Evolutionary conservation across 2,329 filamentous ascomycete species (phyloP), one percentile per base, ranked within the genome.

Genomic region (Hypomyces perniciosus): DNA sequence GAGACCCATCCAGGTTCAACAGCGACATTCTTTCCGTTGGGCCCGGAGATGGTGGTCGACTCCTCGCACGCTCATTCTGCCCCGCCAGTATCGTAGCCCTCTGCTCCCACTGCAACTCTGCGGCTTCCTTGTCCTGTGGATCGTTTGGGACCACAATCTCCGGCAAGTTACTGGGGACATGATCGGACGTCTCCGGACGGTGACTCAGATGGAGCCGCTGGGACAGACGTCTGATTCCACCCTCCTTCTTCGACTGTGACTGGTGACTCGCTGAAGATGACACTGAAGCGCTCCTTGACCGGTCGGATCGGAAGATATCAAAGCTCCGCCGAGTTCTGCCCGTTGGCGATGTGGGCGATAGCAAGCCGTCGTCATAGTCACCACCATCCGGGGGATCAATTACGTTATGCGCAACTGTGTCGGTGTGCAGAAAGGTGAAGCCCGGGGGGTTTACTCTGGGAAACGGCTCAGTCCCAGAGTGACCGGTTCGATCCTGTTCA

Each of bases 101-200:
- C 72, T 88, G 85, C 76, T 97, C 93, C 93, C 93, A 99, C 70
- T 86, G 80, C 53, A 82, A 81, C 73, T 95, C 87, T 54, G 66
- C 63, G 40, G 61, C 66, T 42, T 71, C 70, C 52, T 75, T 72
- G 33, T 72, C 74, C 51, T 71, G 64, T 57, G 72, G 67, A 61
- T 74, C 70, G 56, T 56, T 66, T 66, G 58, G 71, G 65, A 62
- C 64, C 46, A 76, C 72, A 51, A 96, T 89, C 55, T 85, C 84
- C 26, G 91, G 91, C 47, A 97, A 77, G 69, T 95, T 80, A 48
- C 78, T 69, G 2, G 93, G 92, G 35, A 97, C 79, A 67, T 88
- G 85, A 27, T 84, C 79, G 54, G 89, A 90, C 55, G 78, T 81
- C 54, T 73, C 75, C 41, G 72, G 79, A 63, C 62, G 72, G 64